Evolutionary conservation across 2,329 filamentous ascomycete genomes (phyloP), one percentile per base, ranked within the genome.

Genomic region (Ustilaginoidea virens): DNA sequence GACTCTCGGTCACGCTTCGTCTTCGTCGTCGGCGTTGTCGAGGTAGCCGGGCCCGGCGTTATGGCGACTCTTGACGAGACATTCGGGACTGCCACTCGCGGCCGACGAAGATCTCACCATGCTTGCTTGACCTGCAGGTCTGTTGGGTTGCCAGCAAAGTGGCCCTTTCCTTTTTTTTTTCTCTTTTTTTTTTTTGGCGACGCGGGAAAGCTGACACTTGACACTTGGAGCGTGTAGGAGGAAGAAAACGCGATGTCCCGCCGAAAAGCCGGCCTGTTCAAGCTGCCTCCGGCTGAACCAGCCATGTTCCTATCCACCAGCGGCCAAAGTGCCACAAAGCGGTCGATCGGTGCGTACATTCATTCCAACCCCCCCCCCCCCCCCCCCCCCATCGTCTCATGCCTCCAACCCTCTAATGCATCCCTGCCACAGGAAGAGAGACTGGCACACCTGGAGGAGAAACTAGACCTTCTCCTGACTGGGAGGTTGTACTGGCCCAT

Each of bases 231-330:
- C n/a, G 15, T 12, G 4, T 33, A 49, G 60, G 41, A 45, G 60
- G 30, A 65, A 66, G 39, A 66, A 66, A 40, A 63, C 56, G 3
- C 55, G 62, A 19, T 66, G 62, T 39, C 62, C 62, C 0, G 62
- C 60, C 5, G 62, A 66, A 41, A 62, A 58, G 38, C 62, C 62
- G 5, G 51, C 56, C 1, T 66, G 62, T 33, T 66, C 62, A 7
- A 63, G 59, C 38, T 66, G 62, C 39, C 47, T 56, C 8, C 56
- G 62, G 11, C 48, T 66, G 7, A 56, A 55, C 28, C 61, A 66
- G 41, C 39, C 53, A 23, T 64, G 61, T 39, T 53, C 57, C 8
- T 65, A 64, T 40, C 47, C 58, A 11, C 42, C 48, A 4, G 46
- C 48, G 10, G 39, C 46, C 31, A 53, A 51, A 28, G 49, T 53